Base-by-base conservation (phyloP, 768 basidiomycete genomes). In the Leccinum pellstonianum region DNA sequence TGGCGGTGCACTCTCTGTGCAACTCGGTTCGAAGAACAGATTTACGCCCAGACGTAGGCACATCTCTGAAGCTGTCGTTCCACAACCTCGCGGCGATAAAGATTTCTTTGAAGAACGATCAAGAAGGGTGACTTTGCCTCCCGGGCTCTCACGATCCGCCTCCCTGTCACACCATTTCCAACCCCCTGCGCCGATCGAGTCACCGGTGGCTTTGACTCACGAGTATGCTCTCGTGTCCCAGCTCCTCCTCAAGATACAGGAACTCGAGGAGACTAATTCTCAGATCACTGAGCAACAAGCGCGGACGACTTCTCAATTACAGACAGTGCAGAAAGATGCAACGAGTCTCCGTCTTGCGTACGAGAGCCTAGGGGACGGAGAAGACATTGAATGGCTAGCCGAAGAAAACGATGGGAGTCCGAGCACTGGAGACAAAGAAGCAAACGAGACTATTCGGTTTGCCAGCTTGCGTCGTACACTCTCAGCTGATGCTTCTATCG, bases 221-320 rank as follows among this genome's bases (percentile, higher is more conserved):
- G 77, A 87, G 72, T 83, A 79, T 63, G 76, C 72, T 63, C 78
- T 93, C 55, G 81, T 93, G n/a, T 77, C 84, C 10, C 86, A 90
- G 68, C 81, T 93, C 7, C 74, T 92, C 47, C 68, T 76, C 15
- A 93, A 93, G 75, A 88, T 93, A 54, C 78, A 81, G 51, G 91
- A 93, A 69, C 79, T 93, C 1, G 90, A 93, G 66, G 81, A 85
- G 41, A 83, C 88, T 3, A 93, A 93, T 64, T 62, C 75, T 7
- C 81, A 83, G 57, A 91, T 93, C 46, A 76, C 83, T 21, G 76
- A 80, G 57, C 84, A 88, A 62, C 91, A 93, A 68, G 72, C 71
- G 1, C 80, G 83, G 64, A 91, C 90, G 0, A 73, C 80, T 5
- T 76, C 76, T 41, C 84, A 86, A 59, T 76, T 92, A 27, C 81